phyloP scores from a whole-genome alignment of 1,139 yeast species.

The Diutina sp. region DNA sequence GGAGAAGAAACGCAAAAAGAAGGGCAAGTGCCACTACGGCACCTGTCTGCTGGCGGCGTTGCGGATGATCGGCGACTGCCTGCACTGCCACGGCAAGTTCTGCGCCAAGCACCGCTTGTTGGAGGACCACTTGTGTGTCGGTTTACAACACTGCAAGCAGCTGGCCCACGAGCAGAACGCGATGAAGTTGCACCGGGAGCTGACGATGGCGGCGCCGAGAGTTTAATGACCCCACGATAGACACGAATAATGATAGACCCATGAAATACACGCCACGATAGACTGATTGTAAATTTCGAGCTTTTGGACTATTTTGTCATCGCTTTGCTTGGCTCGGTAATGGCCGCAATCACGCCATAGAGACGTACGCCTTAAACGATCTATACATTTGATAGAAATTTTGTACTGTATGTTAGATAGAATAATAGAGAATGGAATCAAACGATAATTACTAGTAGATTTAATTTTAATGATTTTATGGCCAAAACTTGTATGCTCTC shows the following conservation, averaged over 20 bases:
- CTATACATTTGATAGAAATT: too few species aligned
- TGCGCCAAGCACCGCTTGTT: conserved; percentile 80
- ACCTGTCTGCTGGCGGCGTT: conserved; percentile 57
- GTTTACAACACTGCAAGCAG: conserved; percentile 71
- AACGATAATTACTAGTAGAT: too few species aligned
- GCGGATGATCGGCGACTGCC: conserved; percentile 81
- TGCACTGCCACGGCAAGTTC: conserved; percentile 74
- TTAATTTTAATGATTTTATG: too few species aligned
- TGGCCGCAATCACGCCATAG: too few species aligned
- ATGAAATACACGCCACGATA: background rate
- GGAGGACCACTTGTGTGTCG: conserved; percentile 76
- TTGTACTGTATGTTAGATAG: too few species aligned
- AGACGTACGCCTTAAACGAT: too few species aligned
- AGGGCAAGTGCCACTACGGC: conserved; percentile 50
- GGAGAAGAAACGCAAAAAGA: conserved; percentile 34
- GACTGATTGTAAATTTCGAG: background rate
- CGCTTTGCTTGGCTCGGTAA: too few species aligned
- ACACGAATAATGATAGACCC: background rate
- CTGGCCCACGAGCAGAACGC: conserved; percentile 39
- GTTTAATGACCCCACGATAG: background rate
- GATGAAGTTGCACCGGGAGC: background rate
- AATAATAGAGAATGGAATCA: too few species aligned
- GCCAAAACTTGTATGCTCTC: too few species aligned
- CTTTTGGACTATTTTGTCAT: too few species aligned
- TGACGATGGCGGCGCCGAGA: background rate